Evolutionary conservation across 345 rosid species (phyloP), one percentile per base, ranked within the genome.

Genomic region (Euclidium syriacum): DNA sequence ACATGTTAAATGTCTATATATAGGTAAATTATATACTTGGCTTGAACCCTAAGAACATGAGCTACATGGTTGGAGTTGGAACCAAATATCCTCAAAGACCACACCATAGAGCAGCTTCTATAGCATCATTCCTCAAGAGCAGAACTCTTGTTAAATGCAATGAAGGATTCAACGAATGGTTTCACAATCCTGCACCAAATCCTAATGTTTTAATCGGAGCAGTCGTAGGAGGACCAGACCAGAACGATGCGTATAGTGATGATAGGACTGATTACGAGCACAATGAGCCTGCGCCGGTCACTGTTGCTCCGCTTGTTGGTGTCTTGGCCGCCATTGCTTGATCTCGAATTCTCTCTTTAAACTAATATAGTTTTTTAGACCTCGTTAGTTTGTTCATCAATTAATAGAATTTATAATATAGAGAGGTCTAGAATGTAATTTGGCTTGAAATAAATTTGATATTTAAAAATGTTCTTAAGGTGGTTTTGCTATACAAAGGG

Each of bases 21-120:
- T 75, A 81, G 78, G 96, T 85, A 68, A 97, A 94, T 71, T 90
- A 94, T 52, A 58, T 94, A 43, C 79, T 94, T 12, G 99, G 99
- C 7, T 85, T 87, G 42, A 94, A 94, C 75, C 92, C 96, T 4
- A 74, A 77, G 61, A 80, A 71, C 57, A 84, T 87, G 84, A 90
- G 96, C 46, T 94, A 90, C 75, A 94, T 94, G 97, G 99, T 94
- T n/a, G 99, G 95, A 15, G 83, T 79, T 44, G 97, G 99, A 32
- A 76, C 72, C 14, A 68, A 76, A 57, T 94, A 75, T 73, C 97
- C 99, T 6, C 80, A 56, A 56, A 78, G 85, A 74, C 72, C 89
- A 41, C 99, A 94, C 78, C 99, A 94, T 79, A 77, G 99, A 75
- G 99, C 87, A 16, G 81, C 97, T n/a, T 94, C 99, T 1, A 55